Evolutionary conservation across 306 rosid species (phyloP).

Genomic region (Vigna angularis): DNA sequence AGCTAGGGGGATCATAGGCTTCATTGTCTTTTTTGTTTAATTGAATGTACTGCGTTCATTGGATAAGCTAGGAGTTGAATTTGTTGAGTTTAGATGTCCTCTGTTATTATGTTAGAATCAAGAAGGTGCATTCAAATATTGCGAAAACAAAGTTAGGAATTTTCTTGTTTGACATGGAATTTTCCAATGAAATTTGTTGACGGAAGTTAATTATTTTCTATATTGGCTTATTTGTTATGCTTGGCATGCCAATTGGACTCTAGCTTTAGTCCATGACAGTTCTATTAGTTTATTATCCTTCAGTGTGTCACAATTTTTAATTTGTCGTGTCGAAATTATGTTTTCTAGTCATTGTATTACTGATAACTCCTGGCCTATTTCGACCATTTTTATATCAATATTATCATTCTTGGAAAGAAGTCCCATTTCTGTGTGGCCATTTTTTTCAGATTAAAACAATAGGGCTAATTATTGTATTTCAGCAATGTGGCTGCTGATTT

Average conservation of each 20-base stretch:
- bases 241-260: background rate
- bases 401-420: slow-evolving; percentile 16
- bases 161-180: slow-evolving; percentile 5
- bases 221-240: slow-evolving; percentile 27
- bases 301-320: background rate
- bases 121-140: slow-evolving; percentile 41
- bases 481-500: slow-evolving; percentile 26
- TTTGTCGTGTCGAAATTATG: background rate
- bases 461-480: background rate
- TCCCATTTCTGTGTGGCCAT: slow-evolving; percentile 1
- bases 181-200: slow-evolving; percentile 20
- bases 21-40: slow-evolving; percentile 24
- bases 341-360: background rate
- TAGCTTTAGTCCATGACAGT: slow-evolving; percentile 13
- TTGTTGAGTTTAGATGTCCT: slow-evolving; percentile 37
- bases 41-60: slow-evolving; percentile 41
- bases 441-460: slow-evolving; percentile 15
- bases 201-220: slow-evolving; percentile 28
- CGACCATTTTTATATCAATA: background rate
- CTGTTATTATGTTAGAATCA: slow-evolving; percentile 44
- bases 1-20: slow-evolving; percentile 38
- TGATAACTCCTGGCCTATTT: slow-evolving; percentile 5
- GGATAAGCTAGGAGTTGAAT: slow-evolving; percentile 37
- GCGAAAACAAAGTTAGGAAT: slow-evolving; percentile 26
- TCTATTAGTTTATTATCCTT: background rate